phyloP scores from a whole-genome alignment of 108 stramenopile species.

The Cyclostephanos tholiformis region DNA sequence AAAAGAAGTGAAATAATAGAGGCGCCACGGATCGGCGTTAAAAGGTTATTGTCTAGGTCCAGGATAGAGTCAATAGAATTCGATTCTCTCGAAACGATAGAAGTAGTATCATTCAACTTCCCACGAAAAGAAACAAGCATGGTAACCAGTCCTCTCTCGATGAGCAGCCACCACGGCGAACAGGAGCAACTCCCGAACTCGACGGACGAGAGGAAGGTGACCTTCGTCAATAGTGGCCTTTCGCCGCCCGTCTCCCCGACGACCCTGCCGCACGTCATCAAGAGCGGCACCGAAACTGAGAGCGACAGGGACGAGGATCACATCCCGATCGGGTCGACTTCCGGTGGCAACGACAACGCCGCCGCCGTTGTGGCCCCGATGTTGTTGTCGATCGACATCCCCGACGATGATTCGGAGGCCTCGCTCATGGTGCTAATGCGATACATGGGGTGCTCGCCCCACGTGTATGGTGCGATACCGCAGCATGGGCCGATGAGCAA shows the following conservation, averaged over 20 bases:
- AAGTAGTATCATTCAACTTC: too few relatives aligned
- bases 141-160: not conserved
- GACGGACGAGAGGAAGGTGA: not conserved
- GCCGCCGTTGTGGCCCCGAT: not conserved
- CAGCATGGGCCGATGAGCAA: not conserved
- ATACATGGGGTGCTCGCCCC: slow-evolving; percentile 49
- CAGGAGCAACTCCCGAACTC: not conserved
- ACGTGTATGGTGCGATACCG: slow-evolving; percentile 16
- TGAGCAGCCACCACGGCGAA: not conserved
- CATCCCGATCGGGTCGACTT: not conserved
- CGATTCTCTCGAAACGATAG: too few relatives aligned
- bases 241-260: not conserved
- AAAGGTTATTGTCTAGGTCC: too few relatives aligned
- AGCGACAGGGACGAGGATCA: not conserved
- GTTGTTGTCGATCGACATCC: slow-evolving; percentile 15
- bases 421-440: slow-evolving; percentile 45
- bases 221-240: not conserved
- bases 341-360: slow-evolving; percentile 1
- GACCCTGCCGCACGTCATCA: not conserved
- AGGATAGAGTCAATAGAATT: too few relatives aligned
- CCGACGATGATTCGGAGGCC: slow-evolving; percentile 49
- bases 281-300: not conserved
- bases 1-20: too few relatives aligned
- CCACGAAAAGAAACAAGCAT: not conserved
- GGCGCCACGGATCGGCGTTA: too few relatives aligned